These are phyloP conservation scores for Lipomyces chichibuensis DNA, from an alignment of 805 yeast genomes.

Conservation along the genomic window DNA sequence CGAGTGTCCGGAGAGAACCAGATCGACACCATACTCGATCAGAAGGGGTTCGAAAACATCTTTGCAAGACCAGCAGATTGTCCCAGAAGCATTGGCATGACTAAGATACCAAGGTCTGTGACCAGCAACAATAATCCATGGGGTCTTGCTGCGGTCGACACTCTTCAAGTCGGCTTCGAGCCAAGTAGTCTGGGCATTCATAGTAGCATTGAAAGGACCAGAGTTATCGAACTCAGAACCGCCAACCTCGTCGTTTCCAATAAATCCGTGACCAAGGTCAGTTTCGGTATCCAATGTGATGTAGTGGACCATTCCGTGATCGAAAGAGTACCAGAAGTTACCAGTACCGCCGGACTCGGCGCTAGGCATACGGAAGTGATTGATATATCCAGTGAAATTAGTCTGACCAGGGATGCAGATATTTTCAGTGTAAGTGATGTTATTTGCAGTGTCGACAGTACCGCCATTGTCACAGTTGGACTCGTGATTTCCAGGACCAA, in stretches of 20 bases:
- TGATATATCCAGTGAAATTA: slow-evolving; percentile 39
- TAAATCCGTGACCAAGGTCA: slow-evolving; percentile 37
- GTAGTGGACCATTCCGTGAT: slow-evolving; percentile 40
- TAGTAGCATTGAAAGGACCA: slow-evolving; percentile 25
- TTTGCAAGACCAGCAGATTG: slow-evolving; percentile 28
- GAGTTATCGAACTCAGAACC: slow-evolving; percentile 15
- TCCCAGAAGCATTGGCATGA: slow-evolving; percentile 19
- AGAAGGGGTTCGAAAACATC: slow-evolving; percentile 39
- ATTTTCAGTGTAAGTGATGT: slow-evolving; percentile 29
- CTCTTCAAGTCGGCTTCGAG: slow-evolving; percentile 36
- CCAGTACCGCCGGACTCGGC: slow-evolving; percentile 35
- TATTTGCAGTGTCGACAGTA: slow-evolving; percentile 14
- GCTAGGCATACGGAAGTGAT: slow-evolving; percentile 41
- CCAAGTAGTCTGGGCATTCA: slow-evolving; percentile 40
- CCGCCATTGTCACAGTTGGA: slow-evolving; percentile 35
- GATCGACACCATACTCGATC: slow-evolving; percentile 37
- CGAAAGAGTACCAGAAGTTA: slow-evolving; percentile 42
- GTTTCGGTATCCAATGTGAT: slow-evolving; percentile 40
- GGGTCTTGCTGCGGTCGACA: slow-evolving; percentile 40
- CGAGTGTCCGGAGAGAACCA: slow-evolving; percentile 39
- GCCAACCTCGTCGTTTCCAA: slow-evolving; percentile 33
- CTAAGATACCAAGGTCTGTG: slow-evolving; percentile 42
- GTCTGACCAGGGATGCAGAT: slow-evolving; percentile 37
- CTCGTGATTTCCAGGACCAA: slow-evolving; percentile 38
- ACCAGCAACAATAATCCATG: slow-evolving; percentile 41